Percentiles rank a stretch among this genome's conserved stretches.
Conservation (phyloP, 805 yeast species). For the Blastobotrys chiropterorum region DNA sequence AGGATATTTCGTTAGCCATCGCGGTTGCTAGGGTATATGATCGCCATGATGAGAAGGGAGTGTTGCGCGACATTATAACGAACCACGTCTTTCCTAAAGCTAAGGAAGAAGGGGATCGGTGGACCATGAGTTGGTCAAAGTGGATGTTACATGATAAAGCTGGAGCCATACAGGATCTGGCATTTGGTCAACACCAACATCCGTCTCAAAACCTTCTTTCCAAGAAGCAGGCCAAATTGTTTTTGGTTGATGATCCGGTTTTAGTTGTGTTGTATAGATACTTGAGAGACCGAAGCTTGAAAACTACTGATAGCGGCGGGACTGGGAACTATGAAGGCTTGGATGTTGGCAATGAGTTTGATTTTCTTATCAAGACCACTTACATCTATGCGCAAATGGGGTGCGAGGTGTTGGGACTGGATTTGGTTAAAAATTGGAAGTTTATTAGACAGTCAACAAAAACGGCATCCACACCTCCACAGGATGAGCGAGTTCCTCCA, state of each 20-base stretch:
- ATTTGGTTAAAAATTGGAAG: constrained; percentile 61
- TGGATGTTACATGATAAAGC: constrained; percentile 53
- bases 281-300: constrained; percentile 42
- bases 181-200: constrained; percentile 23
- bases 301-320: constrained; percentile 4
- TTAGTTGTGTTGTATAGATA: constrained; percentile 58
- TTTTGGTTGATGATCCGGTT: constrained; percentile 75
- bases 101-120: constrained; percentile 58
- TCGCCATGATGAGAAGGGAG: constrained; percentile 51
- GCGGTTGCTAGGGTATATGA: constrained; percentile 76
- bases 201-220: constrained; percentile 4
- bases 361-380: constrained; percentile 56
- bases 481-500: background rate
- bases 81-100: constrained; percentile 51
- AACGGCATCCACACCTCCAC: background rate
- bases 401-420: constrained; percentile 69
- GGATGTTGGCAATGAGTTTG: constrained; percentile 47
- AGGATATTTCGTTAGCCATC: constrained; percentile 69
- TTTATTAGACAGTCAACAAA: constrained; percentile 32
- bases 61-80: constrained; percentile 44
- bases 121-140: constrained; percentile 77
- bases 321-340: constrained; percentile 4
- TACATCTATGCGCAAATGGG: constrained; percentile 82
- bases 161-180: constrained; percentile 56
- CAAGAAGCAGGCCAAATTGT: constrained; percentile 27